Base-by-base conservation (phyloP, 768 basidiomycete genomes). In the Neoboletus brunneissimus region DNA sequence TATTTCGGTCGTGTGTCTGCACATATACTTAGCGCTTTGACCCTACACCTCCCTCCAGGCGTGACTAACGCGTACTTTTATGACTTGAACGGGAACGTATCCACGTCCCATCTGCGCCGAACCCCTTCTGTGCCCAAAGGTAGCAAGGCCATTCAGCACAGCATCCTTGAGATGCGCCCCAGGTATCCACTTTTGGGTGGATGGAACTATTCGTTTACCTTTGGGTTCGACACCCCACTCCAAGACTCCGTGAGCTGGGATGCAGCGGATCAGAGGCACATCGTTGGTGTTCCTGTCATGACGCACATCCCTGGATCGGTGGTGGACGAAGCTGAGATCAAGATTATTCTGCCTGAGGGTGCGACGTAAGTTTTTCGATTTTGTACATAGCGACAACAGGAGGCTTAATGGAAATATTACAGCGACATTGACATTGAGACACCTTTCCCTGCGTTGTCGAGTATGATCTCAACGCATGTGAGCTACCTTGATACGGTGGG, bases 131-230 rank as follows among this genome's bases (percentile, higher is more conserved):
- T 80, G 7, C 77, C 86, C 4, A 84, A 84, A 63, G 79, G 78
- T n/a, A 73, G 73, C 56, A 78, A 77, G 54, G 73, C 75, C 15
- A 78, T 76, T 54, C 78, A 82, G 43, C 78, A 79, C 64, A 90
- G 90, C 51, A 59, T 88, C 23, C 78, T 99, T 25, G 94, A 98
- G 65, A 70, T 98, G 48, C 80, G 79, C 40, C 96, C 97, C 0
- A 83, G 97, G 44, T 99, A 94, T 72, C 97, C 97, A 32, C 66
- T 99, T 44, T 71, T 98, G 63, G 97, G 97, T 31, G 94, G 96
- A 42, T 99, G 97, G 97, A 98, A 97, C 67, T 98, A 96, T 72
- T 86, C 79, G 42, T 98, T 95, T 76, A 94, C 92, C 6, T 78
- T 98, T 4, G 97, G 97, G 2, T 99, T 90, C 81, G 94, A 98